phyloP scores from a whole-genome alignment of 306 rosid species.

The Glycine soja region DNA sequence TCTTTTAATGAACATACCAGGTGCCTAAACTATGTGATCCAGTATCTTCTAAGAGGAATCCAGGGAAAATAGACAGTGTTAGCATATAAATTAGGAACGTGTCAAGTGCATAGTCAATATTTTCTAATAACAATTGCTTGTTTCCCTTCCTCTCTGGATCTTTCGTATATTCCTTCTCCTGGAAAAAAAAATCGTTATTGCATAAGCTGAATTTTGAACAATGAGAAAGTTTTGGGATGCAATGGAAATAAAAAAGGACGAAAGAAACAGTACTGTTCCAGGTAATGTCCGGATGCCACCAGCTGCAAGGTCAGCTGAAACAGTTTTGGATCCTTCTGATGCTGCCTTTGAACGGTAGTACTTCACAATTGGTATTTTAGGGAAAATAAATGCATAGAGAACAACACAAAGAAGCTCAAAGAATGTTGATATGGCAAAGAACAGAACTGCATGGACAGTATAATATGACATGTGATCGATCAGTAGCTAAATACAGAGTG shows the following conservation, averaged over 20 bases:
- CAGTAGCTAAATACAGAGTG: background rate
- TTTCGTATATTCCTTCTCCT: slow-evolving; percentile 64
- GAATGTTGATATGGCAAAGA: slow-evolving; percentile 76
- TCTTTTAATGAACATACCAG: slow-evolving; percentile 58
- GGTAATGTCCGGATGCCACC: slow-evolving; percentile 72
- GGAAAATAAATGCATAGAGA: slow-evolving; percentile 77
- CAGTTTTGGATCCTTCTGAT: slow-evolving; percentile 90
- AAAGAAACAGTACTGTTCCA: slow-evolving; percentile 47
- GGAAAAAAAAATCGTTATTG: slow-evolving; percentile 33
- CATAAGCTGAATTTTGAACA: slow-evolving; percentile 3
- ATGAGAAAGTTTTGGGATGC: background rate
- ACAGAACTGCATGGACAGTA: slow-evolving; percentile 69
- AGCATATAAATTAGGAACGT: slow-evolving; percentile 70
- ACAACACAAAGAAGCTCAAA: slow-evolving; percentile 83
- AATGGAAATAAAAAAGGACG: background rate
- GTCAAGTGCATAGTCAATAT: slow-evolving; percentile 78
- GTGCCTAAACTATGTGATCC: slow-evolving; percentile 85
- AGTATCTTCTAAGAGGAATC: slow-evolving; percentile 88
- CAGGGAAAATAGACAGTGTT: slow-evolving; percentile 87
- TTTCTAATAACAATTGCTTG: slow-evolving; percentile 76
- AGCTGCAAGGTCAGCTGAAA: slow-evolving; percentile 89
- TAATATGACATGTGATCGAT: slow-evolving; percentile 15
- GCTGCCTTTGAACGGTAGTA: slow-evolving; percentile 88
- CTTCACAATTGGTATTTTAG: slow-evolving; percentile 82
- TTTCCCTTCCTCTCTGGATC: slow-evolving; percentile 65